These are phyloP conservation scores for Cytospora chrysosperma DNA, from an alignment of 2,329 filamentous ascomycete species.

Conservation along the genomic window DNA sequence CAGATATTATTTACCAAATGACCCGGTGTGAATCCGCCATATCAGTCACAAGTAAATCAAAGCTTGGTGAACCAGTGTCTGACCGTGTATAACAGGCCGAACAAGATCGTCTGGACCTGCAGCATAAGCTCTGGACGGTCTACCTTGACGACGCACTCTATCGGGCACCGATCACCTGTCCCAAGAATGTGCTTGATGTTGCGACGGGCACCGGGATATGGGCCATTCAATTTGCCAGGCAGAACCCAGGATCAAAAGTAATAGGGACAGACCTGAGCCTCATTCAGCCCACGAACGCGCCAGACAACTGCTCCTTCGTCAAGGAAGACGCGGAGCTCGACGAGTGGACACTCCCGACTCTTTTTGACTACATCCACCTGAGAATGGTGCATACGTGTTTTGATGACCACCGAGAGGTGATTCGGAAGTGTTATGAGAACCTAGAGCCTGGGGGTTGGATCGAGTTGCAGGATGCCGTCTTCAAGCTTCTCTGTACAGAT, in stretches of 20 bases:
- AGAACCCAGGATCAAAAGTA: constrained; percentile 10
- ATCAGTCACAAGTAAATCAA: too few relatives aligned
- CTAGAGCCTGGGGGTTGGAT: constrained; percentile 39
- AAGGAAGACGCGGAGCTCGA: constrained; percentile 19
- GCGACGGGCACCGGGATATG: constrained; percentile 20
- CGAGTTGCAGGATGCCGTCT: constrained; percentile 34
- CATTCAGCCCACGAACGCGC: constrained; percentile 9
- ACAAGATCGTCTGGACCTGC: constrained; percentile 15
- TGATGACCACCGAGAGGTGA: constrained; percentile 47
- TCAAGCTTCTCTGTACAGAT: constrained; percentile 11
- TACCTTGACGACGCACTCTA: constrained; percentile 12
- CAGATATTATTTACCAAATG: constrained; percentile 12
- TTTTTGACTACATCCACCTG: constrained; percentile 19
- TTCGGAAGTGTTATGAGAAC: constrained; percentile 48
- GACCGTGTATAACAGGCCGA: not conserved
- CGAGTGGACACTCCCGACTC: constrained; percentile 7
- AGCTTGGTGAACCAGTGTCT: too few relatives aligned
- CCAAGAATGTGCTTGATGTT: constrained; percentile 15
- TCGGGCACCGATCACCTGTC: constrained; percentile 9
- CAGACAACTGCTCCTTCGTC: constrained; percentile 16
- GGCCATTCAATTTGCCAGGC: constrained; percentile 15
- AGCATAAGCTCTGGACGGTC: constrained; percentile 14
- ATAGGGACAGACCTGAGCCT: constrained; percentile 19
- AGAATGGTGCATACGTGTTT: constrained; percentile 14
- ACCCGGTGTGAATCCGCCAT: not conserved